Evolutionary conservation across 179 eudicot species (phyloP).

Genomic region (Heliamphora ciliata): DNA sequence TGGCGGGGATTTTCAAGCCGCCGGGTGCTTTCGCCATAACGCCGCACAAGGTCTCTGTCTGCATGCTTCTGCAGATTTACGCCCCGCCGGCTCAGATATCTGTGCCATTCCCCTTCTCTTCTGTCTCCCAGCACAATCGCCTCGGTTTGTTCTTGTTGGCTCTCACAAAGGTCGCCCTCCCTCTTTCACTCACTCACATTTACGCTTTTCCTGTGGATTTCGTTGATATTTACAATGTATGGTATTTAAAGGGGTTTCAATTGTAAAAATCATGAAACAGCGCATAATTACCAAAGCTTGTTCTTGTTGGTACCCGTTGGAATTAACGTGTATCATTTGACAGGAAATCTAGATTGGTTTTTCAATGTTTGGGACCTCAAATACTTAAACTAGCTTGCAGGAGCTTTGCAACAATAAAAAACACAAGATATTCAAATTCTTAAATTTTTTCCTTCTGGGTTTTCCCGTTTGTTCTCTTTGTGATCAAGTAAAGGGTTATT

Average conservation of each 20-base stretch:
- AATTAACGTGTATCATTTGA: too few species aligned
- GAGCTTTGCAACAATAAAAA: too few species aligned
- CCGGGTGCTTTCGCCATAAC: slow-evolving; percentile 49
- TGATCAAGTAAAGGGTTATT: neutral
- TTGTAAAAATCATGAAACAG: neutral
- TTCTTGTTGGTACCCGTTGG: neutral
- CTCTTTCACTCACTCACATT: neutral
- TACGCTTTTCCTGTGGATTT: neutral
- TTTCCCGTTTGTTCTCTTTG: too few species aligned
- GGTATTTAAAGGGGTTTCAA: neutral
- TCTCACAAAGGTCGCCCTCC: slow-evolving; percentile 51
- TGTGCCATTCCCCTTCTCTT: slow-evolving; percentile 60
- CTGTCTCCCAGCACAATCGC: slow-evolving; percentile 70
- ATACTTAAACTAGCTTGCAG: too few species aligned
- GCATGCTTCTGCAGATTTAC: slow-evolving; percentile 66
- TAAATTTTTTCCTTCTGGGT: too few species aligned
- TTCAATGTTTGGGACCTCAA: too few species aligned
- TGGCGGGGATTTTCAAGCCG: slow-evolving; percentile 51
- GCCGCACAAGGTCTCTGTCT: slow-evolving; percentile 85
- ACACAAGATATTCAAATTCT: too few species aligned
- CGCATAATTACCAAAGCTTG: neutral
- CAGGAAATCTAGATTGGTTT: too few species aligned
- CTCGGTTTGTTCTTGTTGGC: slow-evolving; percentile 57
- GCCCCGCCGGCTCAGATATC: slow-evolving; percentile 62
- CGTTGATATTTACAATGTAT: neutral